Conservation (phyloP, 768 basidiomycete genomes). For the Amanita phalloides region DNA sequence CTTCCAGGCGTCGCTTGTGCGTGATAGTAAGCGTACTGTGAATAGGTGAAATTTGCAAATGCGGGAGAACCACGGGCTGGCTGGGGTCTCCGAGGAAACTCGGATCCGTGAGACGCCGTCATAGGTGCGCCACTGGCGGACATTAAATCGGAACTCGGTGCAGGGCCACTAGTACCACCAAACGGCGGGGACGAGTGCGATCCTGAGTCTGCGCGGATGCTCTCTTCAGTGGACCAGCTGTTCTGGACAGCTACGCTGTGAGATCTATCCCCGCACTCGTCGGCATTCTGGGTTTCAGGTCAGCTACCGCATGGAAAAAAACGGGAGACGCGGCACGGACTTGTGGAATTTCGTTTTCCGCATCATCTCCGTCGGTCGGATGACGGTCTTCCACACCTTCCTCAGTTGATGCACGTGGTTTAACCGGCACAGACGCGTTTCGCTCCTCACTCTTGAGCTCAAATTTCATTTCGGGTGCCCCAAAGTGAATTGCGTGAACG, state of each 20-base stretch:
- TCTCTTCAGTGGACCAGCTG: neutral
- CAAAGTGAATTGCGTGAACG: conserved; percentile 46
- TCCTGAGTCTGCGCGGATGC: neutral
- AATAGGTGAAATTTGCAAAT: neutral
- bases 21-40: conserved; percentile 2
- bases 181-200: neutral
- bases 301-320: neutral
- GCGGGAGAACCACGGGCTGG: neutral
- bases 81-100: neutral
- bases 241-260: neutral
- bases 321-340: neutral
- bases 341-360: neutral
- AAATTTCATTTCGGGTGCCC: conserved; percentile 31
- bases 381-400: neutral
- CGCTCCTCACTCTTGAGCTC: conserved; percentile 20
- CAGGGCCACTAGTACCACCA: neutral
- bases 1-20: neutral
- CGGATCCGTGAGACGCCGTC: no score
- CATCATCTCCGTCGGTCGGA: neutral
- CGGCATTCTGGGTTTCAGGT: neutral
- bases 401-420: neutral
- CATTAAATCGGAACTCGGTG: neutral
- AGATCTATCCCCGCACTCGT: neutral
- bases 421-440: neutral
- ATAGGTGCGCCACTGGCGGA: no score